Base-by-base conservation (phyloP, 257 asterid genomes). In the Solanum etuberosum region DNA sequence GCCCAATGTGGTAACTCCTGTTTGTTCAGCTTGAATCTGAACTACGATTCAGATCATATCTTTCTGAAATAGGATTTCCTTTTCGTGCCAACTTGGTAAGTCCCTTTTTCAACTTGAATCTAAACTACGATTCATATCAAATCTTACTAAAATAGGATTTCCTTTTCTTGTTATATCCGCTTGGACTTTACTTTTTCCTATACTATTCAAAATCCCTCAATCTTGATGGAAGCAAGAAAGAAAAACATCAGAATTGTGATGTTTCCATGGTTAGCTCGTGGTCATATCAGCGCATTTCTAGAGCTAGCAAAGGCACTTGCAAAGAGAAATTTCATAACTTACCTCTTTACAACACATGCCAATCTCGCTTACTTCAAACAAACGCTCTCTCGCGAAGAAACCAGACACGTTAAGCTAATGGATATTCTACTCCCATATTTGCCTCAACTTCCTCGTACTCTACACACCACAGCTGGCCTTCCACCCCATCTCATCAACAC, bases 221-320 rank as follows among this genome's bases (percentile, higher is more conserved):
- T 48, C 15, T 77, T 35, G 54, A 93, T 93, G 95, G 97, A 93
- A 86, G 86, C 93, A 40, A 89, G 92, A 57, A 86, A 40, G 48
- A 91, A 87, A 86, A 92, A 94, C 85, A 87, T 83, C 9, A 93
- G 90, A 65, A 85, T 95, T 40, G 20, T 94, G 7, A 92, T 94
- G 96, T 81, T 94, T 10, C 98, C 98, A 91, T 96, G 98, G 97
- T 90, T 93, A 71, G 95, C 95, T 37, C 92, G 94, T 43, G 96
- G 95, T 90, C 98, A 96, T 85, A 92, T 92, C 43, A 86, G 92
- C 27, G 93, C 98, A 20, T 92, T 90, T 86, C 90, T 96, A 5
- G 93, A 92, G 48, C 96, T 94, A 7, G 97, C 96, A 90, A 92
- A 90, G 83, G 71, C 88, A 84, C 94, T 94, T 27, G 32, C 94